A percentile compares a stretch with the other conserved stretches of the same genome.
Conservation (phyloP, 148 eudicot species). For the Silene conica region DNA sequence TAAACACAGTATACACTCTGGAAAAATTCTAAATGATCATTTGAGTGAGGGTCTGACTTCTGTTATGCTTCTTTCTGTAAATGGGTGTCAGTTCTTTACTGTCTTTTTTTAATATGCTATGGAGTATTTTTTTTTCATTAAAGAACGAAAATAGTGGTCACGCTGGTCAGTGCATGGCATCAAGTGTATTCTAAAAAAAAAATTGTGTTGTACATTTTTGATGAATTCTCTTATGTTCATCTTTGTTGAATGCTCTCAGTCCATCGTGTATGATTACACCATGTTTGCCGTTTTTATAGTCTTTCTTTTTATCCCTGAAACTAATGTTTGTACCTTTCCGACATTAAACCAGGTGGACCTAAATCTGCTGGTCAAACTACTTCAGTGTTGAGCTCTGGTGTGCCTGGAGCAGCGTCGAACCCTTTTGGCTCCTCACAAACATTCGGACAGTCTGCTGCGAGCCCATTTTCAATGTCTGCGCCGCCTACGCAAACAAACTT, state of each 20-base stretch:
- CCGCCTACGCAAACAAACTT: conserved; percentile 45
- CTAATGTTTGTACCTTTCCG: background rate
- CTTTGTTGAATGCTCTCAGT: background rate
- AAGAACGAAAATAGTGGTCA: no score
- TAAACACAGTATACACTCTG: no score
- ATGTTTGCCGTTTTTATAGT: background rate
- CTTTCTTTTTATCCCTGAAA: background rate
- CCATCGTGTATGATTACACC: conserved; percentile 1
- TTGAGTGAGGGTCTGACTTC: no score
- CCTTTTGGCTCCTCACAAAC: conserved; percentile 48
- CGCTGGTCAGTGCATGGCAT: no score
- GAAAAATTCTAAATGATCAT: no score
- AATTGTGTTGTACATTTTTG: background rate
- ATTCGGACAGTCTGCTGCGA: conserved; percentile 67
- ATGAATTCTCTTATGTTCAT: background rate
- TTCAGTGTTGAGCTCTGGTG: conserved; percentile 36
- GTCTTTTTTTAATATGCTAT: no score
- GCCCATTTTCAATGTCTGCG: conserved; percentile 54
- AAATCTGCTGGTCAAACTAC: conserved; percentile 65
- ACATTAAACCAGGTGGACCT: conserved; percentile 58
- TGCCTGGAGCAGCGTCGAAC: conserved; percentile 21
- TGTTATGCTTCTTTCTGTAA: no score
- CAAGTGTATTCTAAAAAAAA: no score
- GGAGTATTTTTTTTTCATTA: no score
- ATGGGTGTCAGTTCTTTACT: no score